Conservation (phyloP, 169 alveolate species). For the Theileria sp. region DNA sequence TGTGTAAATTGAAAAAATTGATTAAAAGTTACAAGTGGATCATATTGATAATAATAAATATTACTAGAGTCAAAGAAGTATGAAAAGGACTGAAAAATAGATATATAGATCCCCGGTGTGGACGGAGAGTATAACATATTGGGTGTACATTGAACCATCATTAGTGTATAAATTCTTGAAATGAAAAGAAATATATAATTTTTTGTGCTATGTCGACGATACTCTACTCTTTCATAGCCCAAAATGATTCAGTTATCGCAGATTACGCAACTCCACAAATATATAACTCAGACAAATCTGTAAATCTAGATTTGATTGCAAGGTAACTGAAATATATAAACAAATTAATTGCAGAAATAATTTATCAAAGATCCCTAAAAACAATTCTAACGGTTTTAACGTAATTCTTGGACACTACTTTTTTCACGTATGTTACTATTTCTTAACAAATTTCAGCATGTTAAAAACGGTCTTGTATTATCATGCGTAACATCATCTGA, state of each 20-base stretch:
- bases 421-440: slow-evolving; percentile 23
- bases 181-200: not conserved
- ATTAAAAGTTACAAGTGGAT: not conserved
- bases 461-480: slow-evolving; percentile 18
- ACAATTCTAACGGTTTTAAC: slow-evolving; percentile 16
- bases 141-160: slow-evolving; percentile 1
- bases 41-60: no score
- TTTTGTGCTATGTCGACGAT: slow-evolving; percentile 36
- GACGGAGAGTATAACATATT: not conserved
- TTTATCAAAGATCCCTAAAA: slow-evolving; percentile 28
- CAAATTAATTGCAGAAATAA: slow-evolving; percentile 24
- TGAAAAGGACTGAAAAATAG: not conserved
- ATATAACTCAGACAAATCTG: slow-evolving; percentile 4
- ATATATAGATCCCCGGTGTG: not conserved
- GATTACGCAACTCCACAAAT: slow-evolving; percentile 48
- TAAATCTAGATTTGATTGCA: slow-evolving; percentile 53
- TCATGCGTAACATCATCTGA: slow-evolving; percentile 45
- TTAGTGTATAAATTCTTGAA: not conserved
- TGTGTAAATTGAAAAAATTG: not conserved
- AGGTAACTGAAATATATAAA: slow-evolving; percentile 8
- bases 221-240: slow-evolving; percentile 44
- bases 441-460: slow-evolving; percentile 8
- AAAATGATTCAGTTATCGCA: slow-evolving; percentile 52
- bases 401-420: slow-evolving; percentile 37
- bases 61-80: not conserved